Conservation (phyloP, 2,329 filamentous ascomycete species). For the Aspergillus fijiensis region DNA sequence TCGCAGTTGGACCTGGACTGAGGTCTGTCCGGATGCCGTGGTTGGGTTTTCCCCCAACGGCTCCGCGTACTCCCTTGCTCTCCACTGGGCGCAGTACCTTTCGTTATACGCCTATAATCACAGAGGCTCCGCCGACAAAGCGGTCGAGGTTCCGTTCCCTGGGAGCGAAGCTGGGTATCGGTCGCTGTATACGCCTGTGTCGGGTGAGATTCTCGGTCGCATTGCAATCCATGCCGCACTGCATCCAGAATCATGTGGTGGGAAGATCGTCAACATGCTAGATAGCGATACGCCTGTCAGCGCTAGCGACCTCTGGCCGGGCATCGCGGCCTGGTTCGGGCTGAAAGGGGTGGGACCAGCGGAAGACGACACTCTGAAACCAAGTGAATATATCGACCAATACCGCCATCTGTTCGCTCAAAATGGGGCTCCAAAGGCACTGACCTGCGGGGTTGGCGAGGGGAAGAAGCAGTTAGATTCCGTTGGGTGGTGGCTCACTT, state of each 20-base stretch:
- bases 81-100: conserved; percentile 32
- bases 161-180: conserved; percentile 12
- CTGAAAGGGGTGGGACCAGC: conserved; percentile 26
- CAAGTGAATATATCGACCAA: conserved; percentile 28
- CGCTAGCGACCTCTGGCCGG: conserved; percentile 29
- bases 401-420: conserved; percentile 32
- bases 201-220: conserved; percentile 26
- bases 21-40: conserved; percentile 35
- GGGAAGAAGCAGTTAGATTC: conserved; percentile 44
- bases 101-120: conserved; percentile 31
- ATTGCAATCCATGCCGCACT: conserved; percentile 32
- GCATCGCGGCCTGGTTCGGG: conserved; percentile 31
- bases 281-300: conserved; percentile 25
- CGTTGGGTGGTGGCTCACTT: conserved; percentile 50
- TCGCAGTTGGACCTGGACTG: conserved; percentile 36
- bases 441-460: conserved; percentile 36
- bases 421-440: conserved; percentile 24
- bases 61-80: conserved; percentile 29
- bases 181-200: conserved; percentile 28
- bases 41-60: conserved; percentile 33
- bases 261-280: conserved; percentile 30
- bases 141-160: no score
- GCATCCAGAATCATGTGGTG: conserved; percentile 23
- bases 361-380: conserved; percentile 8
- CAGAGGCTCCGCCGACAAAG: no score